Evolutionary conservation across 306 rosid species (phyloP).

Genomic region (Arachis stenosperma): DNA sequence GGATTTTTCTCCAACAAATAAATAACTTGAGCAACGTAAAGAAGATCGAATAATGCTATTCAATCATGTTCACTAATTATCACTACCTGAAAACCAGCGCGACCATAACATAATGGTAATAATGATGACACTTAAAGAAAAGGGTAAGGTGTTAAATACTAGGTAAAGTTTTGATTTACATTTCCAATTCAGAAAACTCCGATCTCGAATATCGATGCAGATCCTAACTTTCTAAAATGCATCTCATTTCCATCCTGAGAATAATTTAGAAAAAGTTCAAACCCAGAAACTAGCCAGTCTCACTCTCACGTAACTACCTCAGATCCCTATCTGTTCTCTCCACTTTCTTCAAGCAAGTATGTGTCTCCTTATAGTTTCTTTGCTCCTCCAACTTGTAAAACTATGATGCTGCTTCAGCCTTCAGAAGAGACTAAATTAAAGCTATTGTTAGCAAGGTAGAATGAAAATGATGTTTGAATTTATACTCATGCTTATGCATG

Average conservation of each 20-base stretch:
- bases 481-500: not conserved
- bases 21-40: not conserved
- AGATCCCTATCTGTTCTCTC: not conserved
- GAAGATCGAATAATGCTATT: not conserved
- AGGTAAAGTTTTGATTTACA: not conserved
- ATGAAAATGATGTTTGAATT: too few species aligned
- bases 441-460: not conserved
- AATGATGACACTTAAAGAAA: not conserved
- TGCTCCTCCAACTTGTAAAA: not conserved
- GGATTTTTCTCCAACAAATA: not conserved
- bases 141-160: not conserved
- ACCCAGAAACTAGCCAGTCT: conserved; percentile 20
- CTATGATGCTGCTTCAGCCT: conserved; percentile 28
- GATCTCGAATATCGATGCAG: conserved; percentile 16
- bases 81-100: not conserved
- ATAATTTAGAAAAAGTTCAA: conserved; percentile 34
- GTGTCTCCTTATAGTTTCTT: not conserved
- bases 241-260: not conserved
- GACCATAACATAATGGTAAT: not conserved
- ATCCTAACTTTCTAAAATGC: conserved; percentile 16
- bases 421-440: conserved; percentile 20
- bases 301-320: not conserved
- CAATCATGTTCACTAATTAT: not conserved
- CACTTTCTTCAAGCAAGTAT: conserved; percentile 5
- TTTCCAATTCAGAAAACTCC: not conserved